Conservation (phyloP, 2,329 filamentous ascomycete genomes). For the Metarhizium rileyi region DNA sequence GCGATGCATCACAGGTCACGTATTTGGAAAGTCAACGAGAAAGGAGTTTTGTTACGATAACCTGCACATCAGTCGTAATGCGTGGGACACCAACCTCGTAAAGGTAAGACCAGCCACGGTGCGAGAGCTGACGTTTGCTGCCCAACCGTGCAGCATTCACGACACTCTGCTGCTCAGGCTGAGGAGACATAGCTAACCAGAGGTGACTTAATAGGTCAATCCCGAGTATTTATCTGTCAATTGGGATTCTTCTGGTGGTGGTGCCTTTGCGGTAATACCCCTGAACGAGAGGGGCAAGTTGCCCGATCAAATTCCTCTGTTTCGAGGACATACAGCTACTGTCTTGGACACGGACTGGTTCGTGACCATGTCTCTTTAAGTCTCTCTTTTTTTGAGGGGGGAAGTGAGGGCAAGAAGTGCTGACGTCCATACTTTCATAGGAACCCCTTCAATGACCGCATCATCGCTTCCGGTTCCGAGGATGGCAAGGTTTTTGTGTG, state of each 20-base stretch:
- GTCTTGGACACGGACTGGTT: slow-evolving; percentile 97
- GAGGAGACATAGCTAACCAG: slow-evolving; percentile 6
- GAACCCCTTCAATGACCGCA: slow-evolving; percentile 91
- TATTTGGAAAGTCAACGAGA: slow-evolving; percentile 90
- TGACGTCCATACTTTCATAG: slow-evolving; percentile 30
- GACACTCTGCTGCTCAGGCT: not conserved
- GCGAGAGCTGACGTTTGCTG: not conserved
- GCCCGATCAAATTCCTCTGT: slow-evolving; percentile 87
- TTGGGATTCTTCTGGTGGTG: slow-evolving; percentile 93
- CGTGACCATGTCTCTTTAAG: slow-evolving; percentile 18
- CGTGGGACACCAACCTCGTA: slow-evolving; percentile 97
- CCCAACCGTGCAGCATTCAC: not conserved
- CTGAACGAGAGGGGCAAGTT: slow-evolving; percentile 80
- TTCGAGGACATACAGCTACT: slow-evolving; percentile 89
- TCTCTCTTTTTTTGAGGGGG: too few species aligned
- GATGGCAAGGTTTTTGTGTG: slow-evolving; percentile 96
- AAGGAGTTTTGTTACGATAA: slow-evolving; percentile 99
- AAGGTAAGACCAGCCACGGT: slow-evolving; percentile 54
- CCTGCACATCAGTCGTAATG: slow-evolving; percentile 92
- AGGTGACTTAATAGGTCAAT: slow-evolving; percentile 56
- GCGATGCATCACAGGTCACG: slow-evolving; percentile 59
- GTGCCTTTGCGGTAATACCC: slow-evolving; percentile 93
- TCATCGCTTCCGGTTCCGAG: slow-evolving; percentile 90
- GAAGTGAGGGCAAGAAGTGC: not conserved
- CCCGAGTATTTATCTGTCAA: slow-evolving; percentile 95